Base-by-base conservation (phyloP, 2,329 filamentous ascomycete genomes). In the Didymella sp. region DNA sequence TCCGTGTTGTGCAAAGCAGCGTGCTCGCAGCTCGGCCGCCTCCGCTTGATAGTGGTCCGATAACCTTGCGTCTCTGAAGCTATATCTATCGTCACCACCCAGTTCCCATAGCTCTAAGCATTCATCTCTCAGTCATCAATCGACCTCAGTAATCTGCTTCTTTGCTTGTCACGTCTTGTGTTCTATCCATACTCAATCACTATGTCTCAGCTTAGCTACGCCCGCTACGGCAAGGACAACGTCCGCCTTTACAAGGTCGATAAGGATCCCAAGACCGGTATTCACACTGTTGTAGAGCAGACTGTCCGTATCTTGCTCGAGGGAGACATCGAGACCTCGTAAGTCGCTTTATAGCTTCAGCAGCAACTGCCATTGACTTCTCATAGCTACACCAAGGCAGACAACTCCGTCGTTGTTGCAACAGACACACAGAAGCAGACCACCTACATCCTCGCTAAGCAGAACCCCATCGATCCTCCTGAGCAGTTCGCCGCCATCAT, bases 401-500 rank as follows among this genome's bases (percentile, higher is more conserved):
- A 99, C 82, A 99, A 99, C 84, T 90, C 89, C 70, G 91, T 96
- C 64, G 87, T 99, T 57, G 94, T 99, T 59, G 92, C 95, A 62
- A 99, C 95, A 59, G 95, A 99, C 79, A 94, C 92, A 24, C 96
- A 98, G 81, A 99, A 99, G 83, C 96, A 99, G 80, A 98, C 79
- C 48, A 72, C 72, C 68, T 96, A 95, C 82, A 92, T 99, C 80
- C 89, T 91, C 73, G 94, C 95, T 73, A 97, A 96, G 81, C 89
- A 96, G 79, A 84, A 96, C 81, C 91, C 93, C 30, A 90, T 99
- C 69, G 92, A 89, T 67, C 93, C 95, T 15, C 94, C 95, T 0
- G 95, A 99, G 82, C 87, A 96, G 61, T 99, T 91, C 76, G 94
- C 90, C 65, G 86, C 89, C 70, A 89, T 90, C 68, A 82, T 99